These are phyloP conservation scores for Fomitopsis palustris DNA, from an alignment of 1,284 basidiomycete genomes.

Conservation along the genomic window DNA sequence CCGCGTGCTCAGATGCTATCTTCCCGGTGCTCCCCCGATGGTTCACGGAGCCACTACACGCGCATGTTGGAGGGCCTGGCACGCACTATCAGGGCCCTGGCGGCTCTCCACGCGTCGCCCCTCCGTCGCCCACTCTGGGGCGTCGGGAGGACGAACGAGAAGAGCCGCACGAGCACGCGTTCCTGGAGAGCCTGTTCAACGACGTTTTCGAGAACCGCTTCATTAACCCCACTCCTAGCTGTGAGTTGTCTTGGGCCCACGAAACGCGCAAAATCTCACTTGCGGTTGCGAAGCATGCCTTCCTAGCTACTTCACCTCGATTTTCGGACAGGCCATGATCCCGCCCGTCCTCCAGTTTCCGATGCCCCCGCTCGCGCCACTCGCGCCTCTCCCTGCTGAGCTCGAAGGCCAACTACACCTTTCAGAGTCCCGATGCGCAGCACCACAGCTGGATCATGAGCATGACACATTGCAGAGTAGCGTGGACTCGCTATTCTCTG, in stretches of 20 bases:
- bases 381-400: conserved; percentile 47
- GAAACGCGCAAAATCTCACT: neutral
- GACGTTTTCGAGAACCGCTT: conserved; percentile 34
- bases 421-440: neutral
- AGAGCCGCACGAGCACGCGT: conserved; percentile 30
- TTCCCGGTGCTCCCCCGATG: conserved; percentile 35
- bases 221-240: conserved; percentile 32
- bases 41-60: conserved; percentile 32
- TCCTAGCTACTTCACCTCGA: conserved; percentile 66
- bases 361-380: conserved; percentile 66
- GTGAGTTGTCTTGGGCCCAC: conserved; percentile 15
- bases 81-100: conserved; percentile 14
- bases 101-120: conserved; percentile 14
- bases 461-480: neutral
- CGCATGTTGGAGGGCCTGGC: conserved; percentile 21
- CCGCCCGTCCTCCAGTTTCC: conserved; percentile 61
- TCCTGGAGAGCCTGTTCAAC: conserved; percentile 31
- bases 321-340: conserved; percentile 61
- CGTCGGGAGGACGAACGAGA: conserved; percentile 3
- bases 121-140: conserved; percentile 9
- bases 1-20: conserved; percentile 25
- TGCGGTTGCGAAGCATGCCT: conserved; percentile 52
- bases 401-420: neutral
- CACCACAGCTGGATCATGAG: neutral
- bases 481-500: neutral